A percentile compares a stretch with the other conserved stretches of the same genome.
Conservation (phyloP, 176 grass and related monocot species). For the Otatea glauca region DNA sequence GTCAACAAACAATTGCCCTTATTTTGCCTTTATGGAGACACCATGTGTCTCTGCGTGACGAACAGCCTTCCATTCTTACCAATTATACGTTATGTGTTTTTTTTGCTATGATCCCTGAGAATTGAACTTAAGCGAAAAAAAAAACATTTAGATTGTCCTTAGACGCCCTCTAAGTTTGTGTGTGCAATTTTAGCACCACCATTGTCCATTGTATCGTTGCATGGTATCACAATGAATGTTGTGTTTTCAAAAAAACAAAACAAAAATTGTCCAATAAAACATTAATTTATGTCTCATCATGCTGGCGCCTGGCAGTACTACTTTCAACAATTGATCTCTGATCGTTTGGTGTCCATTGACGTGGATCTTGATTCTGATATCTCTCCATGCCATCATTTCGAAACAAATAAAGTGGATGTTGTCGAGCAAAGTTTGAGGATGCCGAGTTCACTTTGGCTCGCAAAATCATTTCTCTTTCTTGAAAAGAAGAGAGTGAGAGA, state of each 20-base stretch:
- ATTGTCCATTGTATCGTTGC: neutral
- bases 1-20: too few relatives aligned
- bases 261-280: too few relatives aligned
- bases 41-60: too few relatives aligned
- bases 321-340: neutral
- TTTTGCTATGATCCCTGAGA: too few relatives aligned
- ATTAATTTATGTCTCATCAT: neutral
- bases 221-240: neutral
- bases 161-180: neutral
- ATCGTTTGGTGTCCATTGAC: neutral
- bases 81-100: too few relatives aligned
- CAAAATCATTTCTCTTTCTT: conserved; percentile 47
- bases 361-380: neutral
- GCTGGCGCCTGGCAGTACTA: neutral
- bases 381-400: conserved; percentile 13
- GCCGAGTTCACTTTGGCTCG: neutral
- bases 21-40: too few relatives aligned
- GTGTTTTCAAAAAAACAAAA: neutral
- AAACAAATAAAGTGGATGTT: neutral
- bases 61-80: too few relatives aligned
- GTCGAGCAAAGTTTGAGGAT: conserved; percentile 1
- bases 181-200: neutral
- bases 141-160: too few relatives aligned
- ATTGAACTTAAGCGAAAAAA: too few relatives aligned
- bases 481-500: conserved; percentile 49